A percentile compares a stretch with the other conserved stretches of the same genome.
Conservation (phyloP, 306 rosid species). For the Amphicarpaea edgeworthii region DNA sequence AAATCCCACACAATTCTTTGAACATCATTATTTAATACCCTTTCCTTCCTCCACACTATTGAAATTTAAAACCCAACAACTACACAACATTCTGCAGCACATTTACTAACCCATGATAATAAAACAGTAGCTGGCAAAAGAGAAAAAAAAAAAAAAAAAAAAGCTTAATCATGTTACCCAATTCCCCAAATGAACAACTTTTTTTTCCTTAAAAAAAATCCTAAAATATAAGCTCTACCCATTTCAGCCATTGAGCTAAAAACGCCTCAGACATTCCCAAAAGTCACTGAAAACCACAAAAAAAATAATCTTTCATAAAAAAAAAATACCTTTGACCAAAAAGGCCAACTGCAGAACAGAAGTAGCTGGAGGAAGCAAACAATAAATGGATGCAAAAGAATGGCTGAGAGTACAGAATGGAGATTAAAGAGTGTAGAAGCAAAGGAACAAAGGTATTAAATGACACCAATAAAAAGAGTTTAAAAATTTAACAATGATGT, state of each 20-base stretch:
- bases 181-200: slow-evolving; percentile 23
- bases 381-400: slow-evolving; percentile 45
- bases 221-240: slow-evolving; percentile 49
- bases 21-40: slow-evolving; percentile 45
- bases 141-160: neutral
- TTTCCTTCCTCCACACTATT: slow-evolving; percentile 1
- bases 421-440: slow-evolving; percentile 41
- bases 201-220: too few relatives aligned
- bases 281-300: neutral
- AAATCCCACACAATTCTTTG: slow-evolving; percentile 34
- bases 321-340: slow-evolving; percentile 60
- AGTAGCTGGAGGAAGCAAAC: slow-evolving; percentile 41
- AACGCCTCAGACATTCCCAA: slow-evolving; percentile 35
- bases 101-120: slow-evolving; percentile 46
- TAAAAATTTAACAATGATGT: slow-evolving; percentile 40
- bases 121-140: slow-evolving; percentile 56
- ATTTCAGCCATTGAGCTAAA: slow-evolving; percentile 43
- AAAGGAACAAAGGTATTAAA: slow-evolving; percentile 32
- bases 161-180: slow-evolving; percentile 25
- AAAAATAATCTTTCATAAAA: neutral
- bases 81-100: slow-evolving; percentile 25
- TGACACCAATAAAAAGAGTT: slow-evolving; percentile 24
- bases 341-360: slow-evolving; percentile 50
- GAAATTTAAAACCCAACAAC: slow-evolving; percentile 30
- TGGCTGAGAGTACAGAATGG: slow-evolving; percentile 44